Evolutionary conservation across 805 yeast genomes (phyloP).

Genomic region (Ogataea ramenticola): DNA sequence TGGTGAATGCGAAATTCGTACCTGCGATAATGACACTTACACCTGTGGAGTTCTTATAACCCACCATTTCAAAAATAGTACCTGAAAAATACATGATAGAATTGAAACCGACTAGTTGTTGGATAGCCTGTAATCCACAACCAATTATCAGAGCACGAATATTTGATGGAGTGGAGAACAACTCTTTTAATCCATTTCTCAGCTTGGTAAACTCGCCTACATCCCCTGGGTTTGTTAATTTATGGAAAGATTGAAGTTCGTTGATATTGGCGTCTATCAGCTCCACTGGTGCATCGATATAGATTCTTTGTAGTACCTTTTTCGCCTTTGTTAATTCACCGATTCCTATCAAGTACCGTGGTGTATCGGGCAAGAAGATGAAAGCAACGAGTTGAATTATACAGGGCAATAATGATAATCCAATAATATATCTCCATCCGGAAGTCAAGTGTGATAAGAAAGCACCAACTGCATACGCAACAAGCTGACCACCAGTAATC

Average conservation of each 20-base stretch:
- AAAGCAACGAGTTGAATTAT: constrained; percentile 38
- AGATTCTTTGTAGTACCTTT: constrained; percentile 31
- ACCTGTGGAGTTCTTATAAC: constrained; percentile 44
- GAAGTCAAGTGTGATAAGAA: constrained; percentile 31
- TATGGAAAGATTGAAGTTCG: constrained; percentile 30
- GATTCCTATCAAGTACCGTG: constrained; percentile 41
- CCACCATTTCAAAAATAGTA: constrained; percentile 47
- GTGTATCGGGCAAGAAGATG: constrained; percentile 46
- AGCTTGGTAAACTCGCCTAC: constrained; percentile 4
- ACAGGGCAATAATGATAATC: constrained; percentile 45
- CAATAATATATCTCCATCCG: constrained; percentile 49
- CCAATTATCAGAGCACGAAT: constrained; percentile 45
- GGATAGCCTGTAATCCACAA: constrained; percentile 51
- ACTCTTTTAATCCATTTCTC: constrained; percentile 33
- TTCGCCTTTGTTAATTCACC: constrained; percentile 33
- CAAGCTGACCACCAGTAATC: constrained; percentile 50
- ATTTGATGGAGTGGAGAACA: constrained; percentile 37
- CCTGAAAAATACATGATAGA: constrained; percentile 52
- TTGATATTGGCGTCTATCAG: constrained; percentile 34
- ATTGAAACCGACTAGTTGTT: constrained; percentile 52
- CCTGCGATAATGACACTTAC: constrained; percentile 50
- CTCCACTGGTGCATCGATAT: constrained; percentile 29
- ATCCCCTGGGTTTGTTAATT: constrained; percentile 24
- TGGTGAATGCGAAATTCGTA: constrained; percentile 46
- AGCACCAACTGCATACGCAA: constrained; percentile 49